These are phyloP conservation scores for Phytophthora podocarpi DNA, from an alignment of 352 stramenopile species.

Conservation along the genomic window DNA sequence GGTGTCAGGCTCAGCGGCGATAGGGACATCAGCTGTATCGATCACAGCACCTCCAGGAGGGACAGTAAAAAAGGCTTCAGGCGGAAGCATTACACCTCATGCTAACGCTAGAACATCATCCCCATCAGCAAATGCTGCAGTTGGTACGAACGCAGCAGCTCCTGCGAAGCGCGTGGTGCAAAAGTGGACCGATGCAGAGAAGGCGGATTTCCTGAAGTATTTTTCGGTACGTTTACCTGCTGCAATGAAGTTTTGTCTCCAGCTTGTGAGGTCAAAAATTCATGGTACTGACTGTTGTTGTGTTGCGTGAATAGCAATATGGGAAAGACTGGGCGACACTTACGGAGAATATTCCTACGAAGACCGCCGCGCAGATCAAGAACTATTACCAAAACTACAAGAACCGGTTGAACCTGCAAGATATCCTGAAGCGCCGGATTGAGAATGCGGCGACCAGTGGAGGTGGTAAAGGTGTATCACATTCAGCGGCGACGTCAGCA, in stretches of 20 bases:
- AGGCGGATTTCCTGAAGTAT: slow-evolving; percentile 88
- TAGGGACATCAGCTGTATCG: background rate
- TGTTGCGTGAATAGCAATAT: slow-evolving; percentile 54
- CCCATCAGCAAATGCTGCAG: slow-evolving; percentile 26
- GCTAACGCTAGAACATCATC: slow-evolving; percentile 20
- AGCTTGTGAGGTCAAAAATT: background rate
- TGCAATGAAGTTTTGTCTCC: background rate
- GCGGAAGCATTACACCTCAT: slow-evolving; percentile 16
- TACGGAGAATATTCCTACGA: slow-evolving; percentile 87
- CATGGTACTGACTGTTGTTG: slow-evolving; percentile 9
- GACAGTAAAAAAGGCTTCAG: slow-evolving; percentile 13
- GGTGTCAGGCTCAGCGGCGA: background rate
- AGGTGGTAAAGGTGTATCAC: slow-evolving; percentile 10
- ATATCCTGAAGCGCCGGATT: slow-evolving; percentile 84
- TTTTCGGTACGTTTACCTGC: slow-evolving; percentile 69
- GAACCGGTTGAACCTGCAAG: slow-evolving; percentile 87
- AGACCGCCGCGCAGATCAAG: slow-evolving; percentile 91
- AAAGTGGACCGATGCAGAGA: slow-evolving; percentile 91
- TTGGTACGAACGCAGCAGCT: slow-evolving; percentile 14
- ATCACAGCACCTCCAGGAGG: slow-evolving; percentile 5
- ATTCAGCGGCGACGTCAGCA: slow-evolving; percentile 2
- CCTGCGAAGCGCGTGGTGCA: slow-evolving; percentile 84
- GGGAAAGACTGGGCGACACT: slow-evolving; percentile 91
- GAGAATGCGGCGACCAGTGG: slow-evolving; percentile 48
- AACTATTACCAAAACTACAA: slow-evolving; percentile 96